phyloP scores from a whole-genome alignment of 1,284 basidiomycete species.

The Ceratobasidium sp. region DNA sequence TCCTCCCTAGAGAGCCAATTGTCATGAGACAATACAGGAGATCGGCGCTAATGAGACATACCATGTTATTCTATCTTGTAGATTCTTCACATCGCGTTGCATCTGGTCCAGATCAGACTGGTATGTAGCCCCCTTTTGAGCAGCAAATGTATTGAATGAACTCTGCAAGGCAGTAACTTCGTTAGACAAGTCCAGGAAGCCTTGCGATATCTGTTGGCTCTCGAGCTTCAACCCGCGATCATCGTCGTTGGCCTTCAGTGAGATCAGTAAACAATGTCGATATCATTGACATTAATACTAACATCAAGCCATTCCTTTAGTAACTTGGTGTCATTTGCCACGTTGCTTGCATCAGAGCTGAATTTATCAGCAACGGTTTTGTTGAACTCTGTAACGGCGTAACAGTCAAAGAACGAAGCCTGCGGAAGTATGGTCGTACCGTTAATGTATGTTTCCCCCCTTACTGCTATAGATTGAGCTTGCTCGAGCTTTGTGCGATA shows the following conservation, averaged over 20 bases:
- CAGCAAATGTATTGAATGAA: not conserved
- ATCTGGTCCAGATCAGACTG: not conserved
- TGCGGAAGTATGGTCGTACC: not conserved
- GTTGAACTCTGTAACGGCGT: conserved; percentile 7
- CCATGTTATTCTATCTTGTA: not conserved
- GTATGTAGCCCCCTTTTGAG: not conserved
- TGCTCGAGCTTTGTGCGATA: conserved; percentile 1
- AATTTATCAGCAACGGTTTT: not conserved
- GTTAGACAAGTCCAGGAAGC: not conserved
- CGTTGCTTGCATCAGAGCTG: not conserved
- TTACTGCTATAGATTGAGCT: not conserved
- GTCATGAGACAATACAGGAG: not conserved
- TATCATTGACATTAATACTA: not conserved
- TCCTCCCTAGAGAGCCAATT: not conserved
- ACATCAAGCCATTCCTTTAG: conserved; percentile 10
- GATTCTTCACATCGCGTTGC: not conserved
- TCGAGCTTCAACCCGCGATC: not conserved
- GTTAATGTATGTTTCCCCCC: not conserved
- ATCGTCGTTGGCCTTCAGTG: too few species aligned
- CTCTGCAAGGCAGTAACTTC: not conserved
- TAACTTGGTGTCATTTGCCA: not conserved
- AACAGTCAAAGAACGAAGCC: not conserved
- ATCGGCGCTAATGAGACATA: not conserved
- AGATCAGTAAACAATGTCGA: not conserved
- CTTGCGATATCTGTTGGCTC: conserved; percentile 3